Conservation (phyloP, 2,329 filamentous ascomycete genomes). For the Corniculantispora saksenae region DNA sequence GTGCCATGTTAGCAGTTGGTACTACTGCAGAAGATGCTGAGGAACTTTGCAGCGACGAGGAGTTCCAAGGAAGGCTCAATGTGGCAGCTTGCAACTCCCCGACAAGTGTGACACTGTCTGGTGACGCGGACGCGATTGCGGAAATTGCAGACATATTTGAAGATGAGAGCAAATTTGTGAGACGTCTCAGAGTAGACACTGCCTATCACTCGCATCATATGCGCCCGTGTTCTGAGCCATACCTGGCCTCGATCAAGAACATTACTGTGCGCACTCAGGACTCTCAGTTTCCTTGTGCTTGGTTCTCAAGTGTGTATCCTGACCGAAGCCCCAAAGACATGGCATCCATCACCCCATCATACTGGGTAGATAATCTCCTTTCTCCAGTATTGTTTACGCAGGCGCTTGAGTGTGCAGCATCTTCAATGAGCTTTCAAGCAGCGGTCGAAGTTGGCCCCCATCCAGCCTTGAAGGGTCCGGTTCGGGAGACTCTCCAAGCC, state of each 20-base stretch:
- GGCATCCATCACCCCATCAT: too few relatives aligned
- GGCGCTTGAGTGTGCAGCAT: constrained; percentile 20
- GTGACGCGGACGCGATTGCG: constrained; percentile 18
- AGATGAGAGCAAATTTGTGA: constrained; percentile 21
- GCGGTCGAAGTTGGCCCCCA: constrained; percentile 52
- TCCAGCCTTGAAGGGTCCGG: constrained; percentile 39
- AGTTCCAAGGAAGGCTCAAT: constrained; percentile 23
- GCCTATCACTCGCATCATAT: constrained; percentile 22
- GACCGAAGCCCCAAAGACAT: not conserved
- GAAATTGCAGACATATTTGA: not conserved
- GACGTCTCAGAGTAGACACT: constrained; percentile 21
- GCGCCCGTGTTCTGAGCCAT: not conserved
- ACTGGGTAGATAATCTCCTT: constrained; percentile 41
- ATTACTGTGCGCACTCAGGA: not conserved
- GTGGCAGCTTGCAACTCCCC: constrained; percentile 28
- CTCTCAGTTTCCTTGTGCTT: constrained; percentile 18
- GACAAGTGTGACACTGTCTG: constrained; percentile 25
- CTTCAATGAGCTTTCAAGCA: constrained; percentile 14
- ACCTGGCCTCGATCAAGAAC: not conserved
- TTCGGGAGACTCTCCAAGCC: too few relatives aligned
- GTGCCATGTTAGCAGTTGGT: constrained; percentile 25
- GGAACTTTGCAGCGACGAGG: constrained; percentile 11
- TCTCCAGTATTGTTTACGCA: constrained; percentile 36
- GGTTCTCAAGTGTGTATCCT: constrained; percentile 2
- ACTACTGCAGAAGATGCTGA: constrained; percentile 19